Percentiles rank a stretch among this genome's conserved stretches.
Conservation (phyloP, 1,284 basidiomycete species). For the Ustilago trichophora region DNA sequence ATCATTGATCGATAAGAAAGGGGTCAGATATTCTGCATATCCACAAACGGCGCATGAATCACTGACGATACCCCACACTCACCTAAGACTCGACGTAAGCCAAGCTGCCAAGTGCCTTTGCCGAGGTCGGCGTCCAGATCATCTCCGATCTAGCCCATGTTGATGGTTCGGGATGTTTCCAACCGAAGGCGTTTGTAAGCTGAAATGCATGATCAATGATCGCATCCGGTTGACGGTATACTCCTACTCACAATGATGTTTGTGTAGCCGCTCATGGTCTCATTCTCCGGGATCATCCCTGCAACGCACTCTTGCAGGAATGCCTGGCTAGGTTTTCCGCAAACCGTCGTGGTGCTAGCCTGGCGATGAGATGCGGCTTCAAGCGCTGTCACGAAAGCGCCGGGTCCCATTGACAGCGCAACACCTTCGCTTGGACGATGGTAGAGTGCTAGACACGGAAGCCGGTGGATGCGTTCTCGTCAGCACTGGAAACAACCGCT, state of each 20-base stretch:
- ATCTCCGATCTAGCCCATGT: slow-evolving; percentile 34
- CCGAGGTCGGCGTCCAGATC: slow-evolving; percentile 43
- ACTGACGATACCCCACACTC: not conserved
- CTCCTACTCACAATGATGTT: slow-evolving; percentile 40
- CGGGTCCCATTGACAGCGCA: slow-evolving; percentile 37
- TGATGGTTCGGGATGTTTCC: not conserved
- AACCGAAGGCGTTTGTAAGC: not conserved
- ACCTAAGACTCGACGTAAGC: slow-evolving; percentile 37
- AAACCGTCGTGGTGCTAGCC: slow-evolving; percentile 14
- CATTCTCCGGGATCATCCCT: slow-evolving; percentile 21
- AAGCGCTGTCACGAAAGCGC: slow-evolving; percentile 36
- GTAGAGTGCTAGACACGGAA: slow-evolving; percentile 25
- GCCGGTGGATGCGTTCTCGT: not conserved
- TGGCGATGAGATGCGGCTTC: slow-evolving; percentile 25
- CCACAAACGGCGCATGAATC: no score
- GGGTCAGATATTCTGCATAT: not conserved
- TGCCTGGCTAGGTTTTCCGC: slow-evolving; percentile 33
- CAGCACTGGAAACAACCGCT: slow-evolving; percentile 1
- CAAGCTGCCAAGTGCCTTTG: slow-evolving; percentile 38
- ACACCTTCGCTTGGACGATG: slow-evolving; percentile 25
- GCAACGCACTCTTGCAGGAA: slow-evolving; percentile 41
- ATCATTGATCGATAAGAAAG: not conserved
- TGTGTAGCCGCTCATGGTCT: slow-evolving; percentile 8
- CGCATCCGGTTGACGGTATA: not conserved
- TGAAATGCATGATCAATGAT: not conserved